Conservation (phyloP, 1,284 basidiomycete genomes). For the Pterulicium gracile region DNA sequence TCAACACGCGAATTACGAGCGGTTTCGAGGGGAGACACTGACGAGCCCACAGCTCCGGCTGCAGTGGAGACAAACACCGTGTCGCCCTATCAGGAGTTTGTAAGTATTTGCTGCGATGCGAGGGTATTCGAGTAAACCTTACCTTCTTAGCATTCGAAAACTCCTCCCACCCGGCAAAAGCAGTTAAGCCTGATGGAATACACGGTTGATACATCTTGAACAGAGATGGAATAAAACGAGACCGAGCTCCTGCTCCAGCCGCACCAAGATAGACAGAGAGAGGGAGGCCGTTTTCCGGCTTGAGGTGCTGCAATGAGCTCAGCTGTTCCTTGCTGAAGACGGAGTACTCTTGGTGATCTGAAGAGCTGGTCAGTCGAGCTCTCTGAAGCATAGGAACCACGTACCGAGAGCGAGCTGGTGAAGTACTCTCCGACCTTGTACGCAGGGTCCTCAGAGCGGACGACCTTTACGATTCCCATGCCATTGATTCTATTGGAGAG, state of each 20-base stretch:
- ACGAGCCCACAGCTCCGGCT: constrained; percentile 35
- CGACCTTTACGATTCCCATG: constrained; percentile 24
- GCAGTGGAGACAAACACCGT: constrained; percentile 44
- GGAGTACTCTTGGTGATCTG: constrained; percentile 17
- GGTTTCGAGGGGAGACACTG: constrained; percentile 8
- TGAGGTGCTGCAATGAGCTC: constrained; percentile 11
- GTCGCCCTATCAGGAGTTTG: constrained; percentile 32
- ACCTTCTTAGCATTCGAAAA: constrained; percentile 23
- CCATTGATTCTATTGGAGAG: too few species aligned
- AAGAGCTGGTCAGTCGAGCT: too few species aligned
- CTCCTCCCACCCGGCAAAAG: constrained; percentile 25
- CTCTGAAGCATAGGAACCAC: too few species aligned
- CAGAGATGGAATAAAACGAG: too few species aligned
- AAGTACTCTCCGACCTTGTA: too few species aligned
- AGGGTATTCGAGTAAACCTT: neutral
- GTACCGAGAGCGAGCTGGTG: too few species aligned
- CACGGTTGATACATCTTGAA: too few species aligned
- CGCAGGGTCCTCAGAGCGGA: constrained; percentile 20
- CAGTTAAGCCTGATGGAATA: too few species aligned
- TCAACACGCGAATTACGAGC: neutral
- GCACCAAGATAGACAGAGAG: constrained; percentile 23
- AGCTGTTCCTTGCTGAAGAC: constrained; percentile 12
- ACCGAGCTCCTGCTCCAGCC: constrained; percentile 28
- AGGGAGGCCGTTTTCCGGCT: constrained; percentile 20
- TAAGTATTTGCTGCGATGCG: neutral